Percentiles rank a stretch among this genome's conserved stretches.
These are phyloP conservation scores for Mrakia blollopis DNA, from an alignment of 768 basidiomycete species.

Conservation along the genomic window DNA sequence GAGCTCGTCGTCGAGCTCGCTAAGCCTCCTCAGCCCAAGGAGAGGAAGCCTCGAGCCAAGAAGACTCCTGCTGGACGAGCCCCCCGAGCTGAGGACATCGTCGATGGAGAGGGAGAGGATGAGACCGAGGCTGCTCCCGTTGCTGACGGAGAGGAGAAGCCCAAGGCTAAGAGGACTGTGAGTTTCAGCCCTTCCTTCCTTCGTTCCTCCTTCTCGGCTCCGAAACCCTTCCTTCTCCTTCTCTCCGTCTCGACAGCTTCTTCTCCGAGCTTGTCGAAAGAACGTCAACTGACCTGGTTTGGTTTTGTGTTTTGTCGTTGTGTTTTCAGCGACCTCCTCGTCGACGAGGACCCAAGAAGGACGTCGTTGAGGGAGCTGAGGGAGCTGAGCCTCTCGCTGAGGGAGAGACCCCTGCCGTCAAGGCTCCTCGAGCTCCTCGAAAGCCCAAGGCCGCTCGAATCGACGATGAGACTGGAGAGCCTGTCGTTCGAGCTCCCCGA, in stretches of 20 bases:
- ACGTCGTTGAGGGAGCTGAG: slow-evolving; percentile 29
- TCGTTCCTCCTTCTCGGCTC: too few species aligned
- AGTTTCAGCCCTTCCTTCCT: background rate
- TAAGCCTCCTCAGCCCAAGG: slow-evolving; percentile 55
- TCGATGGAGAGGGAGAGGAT: slow-evolving; percentile 35
- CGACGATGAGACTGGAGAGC: slow-evolving; percentile 32
- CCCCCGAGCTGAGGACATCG: slow-evolving; percentile 32
- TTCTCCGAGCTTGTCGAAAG: background rate
- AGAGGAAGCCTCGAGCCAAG: slow-evolving; percentile 31
- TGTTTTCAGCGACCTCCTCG: slow-evolving; percentile 34
- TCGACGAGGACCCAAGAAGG: slow-evolving; percentile 34
- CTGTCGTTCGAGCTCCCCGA: slow-evolving; percentile 12
- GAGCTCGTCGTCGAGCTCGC: slow-evolving; percentile 85
- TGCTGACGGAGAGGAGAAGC: slow-evolving; percentile 36
- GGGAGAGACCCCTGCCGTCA: slow-evolving; percentile 65
- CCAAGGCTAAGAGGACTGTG: slow-evolving; percentile 41
- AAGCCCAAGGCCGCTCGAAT: slow-evolving; percentile 32
- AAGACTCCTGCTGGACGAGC: slow-evolving; percentile 29
- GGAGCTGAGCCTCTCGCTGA: slow-evolving; percentile 54
- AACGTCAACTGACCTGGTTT: background rate
- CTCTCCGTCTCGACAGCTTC: too few species aligned
- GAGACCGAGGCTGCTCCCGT: slow-evolving; percentile 41
- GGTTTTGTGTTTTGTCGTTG: background rate
- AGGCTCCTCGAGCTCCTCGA: slow-evolving; percentile 20
- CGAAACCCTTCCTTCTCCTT: background rate